Conservation (phyloP, 805 yeast genomes). For the Hanseniaspora meyeri region DNA sequence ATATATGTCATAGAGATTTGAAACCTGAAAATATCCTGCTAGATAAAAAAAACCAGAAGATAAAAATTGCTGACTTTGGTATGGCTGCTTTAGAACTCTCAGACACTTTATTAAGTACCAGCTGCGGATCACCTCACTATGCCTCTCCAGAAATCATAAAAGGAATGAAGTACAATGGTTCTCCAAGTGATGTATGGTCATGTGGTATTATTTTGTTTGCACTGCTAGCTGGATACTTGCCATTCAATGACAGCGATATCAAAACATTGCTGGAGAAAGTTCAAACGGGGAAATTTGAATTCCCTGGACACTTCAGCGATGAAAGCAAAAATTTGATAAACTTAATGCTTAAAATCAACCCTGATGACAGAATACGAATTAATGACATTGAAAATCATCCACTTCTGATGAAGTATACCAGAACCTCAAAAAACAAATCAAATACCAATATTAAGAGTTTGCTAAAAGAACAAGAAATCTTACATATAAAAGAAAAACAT, state of each 20-base stretch:
- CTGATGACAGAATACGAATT: constrained; percentile 58
- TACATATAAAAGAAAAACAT: neutral
- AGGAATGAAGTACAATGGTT: constrained; percentile 68
- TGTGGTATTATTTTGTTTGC: constrained; percentile 78
- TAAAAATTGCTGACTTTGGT: constrained; percentile 76
- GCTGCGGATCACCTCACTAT: constrained; percentile 81
- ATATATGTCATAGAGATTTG: constrained; percentile 70
- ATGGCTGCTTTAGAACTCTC: constrained; percentile 77
- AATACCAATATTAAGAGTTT: constrained; percentile 23
- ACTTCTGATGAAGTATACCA: constrained; percentile 52
- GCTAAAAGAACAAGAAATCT: constrained; percentile 3
- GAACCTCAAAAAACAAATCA: constrained; percentile 22
- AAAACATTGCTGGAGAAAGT: constrained; percentile 59
- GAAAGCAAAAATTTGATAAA: constrained; percentile 60
- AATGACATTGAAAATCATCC: constrained; percentile 64
- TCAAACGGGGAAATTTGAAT: constrained; percentile 59
- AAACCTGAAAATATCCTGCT: constrained; percentile 69
- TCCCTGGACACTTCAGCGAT: constrained; percentile 50
- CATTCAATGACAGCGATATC: constrained; percentile 73
- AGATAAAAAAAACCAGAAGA: constrained; percentile 49
- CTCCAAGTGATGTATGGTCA: constrained; percentile 80
- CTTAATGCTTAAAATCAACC: constrained; percentile 57
- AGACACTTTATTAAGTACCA: constrained; percentile 59
- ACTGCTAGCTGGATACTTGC: constrained; percentile 64
- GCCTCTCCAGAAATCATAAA: constrained; percentile 80